A percentile compares a stretch with the other conserved stretches of the same genome.
phyloP scores from a whole-genome alignment of 1,284 basidiomycete genomes.

The Afroboletus lepidellus region DNA sequence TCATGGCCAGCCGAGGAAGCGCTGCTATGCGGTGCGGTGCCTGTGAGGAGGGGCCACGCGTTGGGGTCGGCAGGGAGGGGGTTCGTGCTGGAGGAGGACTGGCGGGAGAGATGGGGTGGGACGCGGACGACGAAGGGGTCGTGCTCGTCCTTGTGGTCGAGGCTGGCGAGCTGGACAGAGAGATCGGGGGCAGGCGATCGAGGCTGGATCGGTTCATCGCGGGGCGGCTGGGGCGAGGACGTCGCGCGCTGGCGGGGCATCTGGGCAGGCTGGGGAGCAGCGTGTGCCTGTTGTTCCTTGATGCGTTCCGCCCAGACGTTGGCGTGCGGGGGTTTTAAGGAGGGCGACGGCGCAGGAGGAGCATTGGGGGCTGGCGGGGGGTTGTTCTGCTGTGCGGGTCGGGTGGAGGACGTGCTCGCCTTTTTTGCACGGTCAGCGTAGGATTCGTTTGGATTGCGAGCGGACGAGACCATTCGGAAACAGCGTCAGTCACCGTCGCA shows the following conservation, averaged over 20 bases:
- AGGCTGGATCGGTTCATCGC: slow-evolving; percentile 23
- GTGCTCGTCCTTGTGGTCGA: slow-evolving; percentile 33
- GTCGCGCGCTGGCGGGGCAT: slow-evolving; percentile 12
- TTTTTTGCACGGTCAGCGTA: slow-evolving; percentile 64
- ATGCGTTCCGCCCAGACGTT: slow-evolving; percentile 34
- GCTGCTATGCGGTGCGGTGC: slow-evolving; percentile 31
- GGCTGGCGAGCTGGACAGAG: slow-evolving; percentile 22
- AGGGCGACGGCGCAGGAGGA: slow-evolving; percentile 1
- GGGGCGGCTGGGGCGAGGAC: slow-evolving; percentile 13
- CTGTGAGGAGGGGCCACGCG: slow-evolving; percentile 23
- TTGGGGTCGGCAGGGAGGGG: slow-evolving; percentile 29
- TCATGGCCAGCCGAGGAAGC: slow-evolving; percentile 48
- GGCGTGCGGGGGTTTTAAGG: slow-evolving; percentile 18
- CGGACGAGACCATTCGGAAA: slow-evolving; percentile 40
- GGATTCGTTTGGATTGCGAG: slow-evolving; percentile 43
- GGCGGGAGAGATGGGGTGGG: slow-evolving; percentile 30
- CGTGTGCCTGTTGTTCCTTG: slow-evolving; percentile 29
- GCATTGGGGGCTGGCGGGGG: slow-evolving; percentile 4
- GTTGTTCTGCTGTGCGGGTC: slow-evolving; percentile 1
- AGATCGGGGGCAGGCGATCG: slow-evolving; percentile 24
- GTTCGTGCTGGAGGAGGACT: slow-evolving; percentile 29
- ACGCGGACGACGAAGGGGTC: slow-evolving; percentile 49
- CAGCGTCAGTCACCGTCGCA: slow-evolving; percentile 27
- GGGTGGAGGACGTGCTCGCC: slow-evolving; percentile 20
- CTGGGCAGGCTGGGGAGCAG: slow-evolving; percentile 18